Evolutionary conservation across 352 stramenopile genomes (phyloP), one percentile per base, ranked within the genome.

Genomic region (Phytophthora vignae): DNA sequence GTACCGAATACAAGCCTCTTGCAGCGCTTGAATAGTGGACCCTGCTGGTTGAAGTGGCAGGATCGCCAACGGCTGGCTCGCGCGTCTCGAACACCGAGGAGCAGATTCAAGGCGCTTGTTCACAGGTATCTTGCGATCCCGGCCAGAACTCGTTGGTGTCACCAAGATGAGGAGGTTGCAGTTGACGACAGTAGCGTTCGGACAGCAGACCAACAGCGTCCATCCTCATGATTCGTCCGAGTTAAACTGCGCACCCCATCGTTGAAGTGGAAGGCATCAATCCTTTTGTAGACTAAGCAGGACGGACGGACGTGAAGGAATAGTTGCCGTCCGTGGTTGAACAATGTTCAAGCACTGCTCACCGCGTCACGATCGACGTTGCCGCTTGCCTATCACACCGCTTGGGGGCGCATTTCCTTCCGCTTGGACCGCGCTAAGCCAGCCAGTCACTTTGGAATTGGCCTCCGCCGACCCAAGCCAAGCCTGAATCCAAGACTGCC

Each of bases 31-130:
- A 49, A 11, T 49, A 49, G 42, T 49, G 17, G 42, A 10, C 42
- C 42, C 15, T 15, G 15, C 15, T 11, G 7, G 42, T 69, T 69
- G 62, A 69, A 77, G 56, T 59, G 55, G 2, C 69, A 85, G 64
- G 82, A 94, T 74, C 88, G 88, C 67, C 83, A 90, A 64, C 78
- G 92, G 56, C 76, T 81, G 22, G 88, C 89, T 12, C 42, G 60
- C 33, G 50, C 29, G 17, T 55, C 25, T 50, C 60, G 49, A 60
- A 44, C 60, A 67, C 49, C 60, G 29, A 42, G 22, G 46, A 40
- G 60, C 60, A 58, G 49, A 67, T 67, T 53, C 60, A 52, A 6
- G 25, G 9, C 33, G 22, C 48, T 59, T 67, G 31, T 67, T 59
- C 2, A 25, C 22, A 25, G 22, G 22, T 67, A 59, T 59, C 42